These are phyloP conservation scores for Glarea lozoyensis DNA, from an alignment of 495 filamentous ascomycete genomes.

Conservation along the genomic window DNA sequence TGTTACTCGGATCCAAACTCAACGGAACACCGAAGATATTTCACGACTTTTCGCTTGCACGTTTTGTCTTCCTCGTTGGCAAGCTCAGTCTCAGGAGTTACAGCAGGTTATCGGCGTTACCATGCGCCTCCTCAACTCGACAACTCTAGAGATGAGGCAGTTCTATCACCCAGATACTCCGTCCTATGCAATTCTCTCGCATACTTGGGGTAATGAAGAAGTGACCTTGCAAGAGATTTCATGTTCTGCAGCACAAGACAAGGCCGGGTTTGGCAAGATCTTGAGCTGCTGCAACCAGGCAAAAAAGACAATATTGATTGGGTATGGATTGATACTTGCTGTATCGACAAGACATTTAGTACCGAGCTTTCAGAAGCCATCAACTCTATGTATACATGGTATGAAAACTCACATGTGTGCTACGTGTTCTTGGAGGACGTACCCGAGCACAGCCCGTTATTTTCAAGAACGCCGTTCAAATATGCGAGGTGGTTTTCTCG, in stretches of 20 bases:
- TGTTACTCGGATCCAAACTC: too few relatives aligned
- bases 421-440: constrained; percentile 24
- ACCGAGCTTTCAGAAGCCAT: constrained; percentile 32
- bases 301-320: too few relatives aligned
- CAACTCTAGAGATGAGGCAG: too few relatives aligned
- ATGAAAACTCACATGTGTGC: constrained; percentile 21
- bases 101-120: too few relatives aligned
- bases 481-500: not conserved
- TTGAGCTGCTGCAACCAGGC: constrained; percentile 22
- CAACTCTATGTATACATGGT: too few relatives aligned
- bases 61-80: too few relatives aligned
- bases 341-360: constrained; percentile 35
- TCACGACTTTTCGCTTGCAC: too few relatives aligned
- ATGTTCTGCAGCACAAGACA: constrained; percentile 1
- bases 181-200: constrained; percentile 18
- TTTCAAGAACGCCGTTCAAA: not conserved
- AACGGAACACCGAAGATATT: too few relatives aligned
- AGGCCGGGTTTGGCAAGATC: constrained; percentile 21
- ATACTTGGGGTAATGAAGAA: constrained; percentile 22
- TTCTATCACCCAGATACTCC: too few relatives aligned
- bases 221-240: constrained; percentile 6
- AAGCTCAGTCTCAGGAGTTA: too few relatives aligned
- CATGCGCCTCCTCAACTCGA: too few relatives aligned
- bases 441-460: not conserved
- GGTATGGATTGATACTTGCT: constrained; percentile 40